Evolutionary conservation across 2,329 filamentous ascomycete species (phyloP), one percentile per base, ranked within the genome.

Genomic region (Diplodia corticola): DNA sequence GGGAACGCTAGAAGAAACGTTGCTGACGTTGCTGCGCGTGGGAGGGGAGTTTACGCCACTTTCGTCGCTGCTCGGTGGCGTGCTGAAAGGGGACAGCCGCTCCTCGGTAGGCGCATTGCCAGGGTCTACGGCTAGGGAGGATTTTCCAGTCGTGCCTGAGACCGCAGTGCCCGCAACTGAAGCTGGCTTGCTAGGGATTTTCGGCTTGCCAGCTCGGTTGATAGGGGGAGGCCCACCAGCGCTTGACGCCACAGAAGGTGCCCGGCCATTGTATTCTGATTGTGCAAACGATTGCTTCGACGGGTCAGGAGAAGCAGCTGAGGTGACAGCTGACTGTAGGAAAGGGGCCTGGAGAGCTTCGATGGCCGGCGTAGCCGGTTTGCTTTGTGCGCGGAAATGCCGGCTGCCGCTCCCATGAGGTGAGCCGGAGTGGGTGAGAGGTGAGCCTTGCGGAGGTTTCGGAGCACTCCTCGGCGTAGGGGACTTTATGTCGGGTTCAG

Each of bases 171-270:
- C 28, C 6, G 60, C 40, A n/a, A 72, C 68, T 3, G 77, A 72
- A 37, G 75, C 73, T 3, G 74, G 70, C 59, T 87, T 86, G 10
- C 78, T 75, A 12, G 83, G 83, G 64, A 90, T 85, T 71, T 87
- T 89, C 4, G 90, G 89, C 77, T 96, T 96, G 48, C 91, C 91
- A 33, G 88, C 88, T 64, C 93, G 88, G 75, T 96, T 95, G 44
- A 93, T 84, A 0, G 91, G 90, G 4, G 92, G 92, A 10, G 91
- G 91, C 28, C 76, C 70, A 30, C 63, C 60, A 10, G 75, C 70
- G n/a, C 73, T 72, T 33, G 74, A 74, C 12, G 83, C 76, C 4
- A 66, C 26, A 13, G 65, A 67, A 17, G 59, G 28, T 20, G 49
- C 48, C 17, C 65, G 51, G 5, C 49, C 46, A 30, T 51, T 64